phyloP scores from a whole-genome alignment of 768 basidiomycete species.

The Lyophyllum decastes region DNA sequence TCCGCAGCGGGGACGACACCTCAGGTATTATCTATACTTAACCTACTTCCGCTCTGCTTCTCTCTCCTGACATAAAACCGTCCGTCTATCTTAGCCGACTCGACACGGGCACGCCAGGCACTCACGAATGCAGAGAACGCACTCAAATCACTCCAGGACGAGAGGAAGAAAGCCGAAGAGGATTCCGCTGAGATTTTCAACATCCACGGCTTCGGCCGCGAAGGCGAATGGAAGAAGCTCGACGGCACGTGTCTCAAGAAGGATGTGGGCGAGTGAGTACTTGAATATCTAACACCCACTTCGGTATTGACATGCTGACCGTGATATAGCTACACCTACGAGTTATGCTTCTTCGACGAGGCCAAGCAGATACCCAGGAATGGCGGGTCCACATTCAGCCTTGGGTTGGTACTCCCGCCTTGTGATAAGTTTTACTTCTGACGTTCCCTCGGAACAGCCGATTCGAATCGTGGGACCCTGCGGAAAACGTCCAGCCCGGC shows the following conservation, averaged over 20 bases:
- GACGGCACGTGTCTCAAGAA: slow-evolving; percentile 78
- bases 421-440: not conserved
- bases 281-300: not conserved
- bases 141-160: slow-evolving; percentile 51
- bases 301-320: not conserved
- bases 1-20: slow-evolving; percentile 39
- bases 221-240: slow-evolving; percentile 97
- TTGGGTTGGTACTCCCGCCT: slow-evolving; percentile 65
- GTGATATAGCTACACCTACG: slow-evolving; percentile 80
- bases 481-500: slow-evolving; percentile 55
- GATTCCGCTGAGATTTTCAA: slow-evolving; percentile 71
- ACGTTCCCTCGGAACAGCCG: slow-evolving; percentile 41
- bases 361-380: slow-evolving; percentile 87
- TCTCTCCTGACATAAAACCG: no score
- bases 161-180: slow-evolving; percentile 53
- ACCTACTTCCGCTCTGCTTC: no score
- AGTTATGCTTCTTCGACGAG: slow-evolving; percentile 88
- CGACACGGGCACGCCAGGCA: slow-evolving; percentile 62
- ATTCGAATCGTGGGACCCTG: slow-evolving; percentile 81
- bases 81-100: slow-evolving; percentile 47
- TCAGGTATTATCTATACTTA: no score
- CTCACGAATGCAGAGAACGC: slow-evolving; percentile 63
- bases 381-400: slow-evolving; percentile 71
- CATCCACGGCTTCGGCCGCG: slow-evolving; percentile 62
- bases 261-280: slow-evolving; percentile 86